Base-by-base conservation (phyloP, 108 stramenopile genomes). In the Skeletonema costatum region DNA sequence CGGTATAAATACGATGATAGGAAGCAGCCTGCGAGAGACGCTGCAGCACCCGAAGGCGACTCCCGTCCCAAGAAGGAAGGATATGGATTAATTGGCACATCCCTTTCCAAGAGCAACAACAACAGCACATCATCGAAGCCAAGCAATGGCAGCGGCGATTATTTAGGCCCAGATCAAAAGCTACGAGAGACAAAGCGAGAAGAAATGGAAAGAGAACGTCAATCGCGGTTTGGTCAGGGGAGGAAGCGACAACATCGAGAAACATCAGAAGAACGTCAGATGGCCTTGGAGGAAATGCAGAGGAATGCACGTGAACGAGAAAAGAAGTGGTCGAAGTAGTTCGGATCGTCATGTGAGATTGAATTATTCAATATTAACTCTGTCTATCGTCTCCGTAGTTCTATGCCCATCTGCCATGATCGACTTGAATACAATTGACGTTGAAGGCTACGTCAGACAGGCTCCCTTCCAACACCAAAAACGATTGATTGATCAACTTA, bases 161-260 rank as follows among this genome's bases (percentile, higher is more conserved):
- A 86, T 70, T 73, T 95, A 3, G 92, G 92, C 29, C 94, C 94
- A 8, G 74, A 86, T 62, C 75, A 51, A 17, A 73, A 85, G 3
- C 65, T 92, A 5, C 64, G 93, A 42, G 84, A 75, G 38, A 72
- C 85, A 36, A 90, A 87, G 65, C 78, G 84, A 50, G 66, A 85
- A 14, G 84, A 86, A 50, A 56, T 60, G 33, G 89, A 90, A 14
- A 60, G 51, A 62, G 83, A 83, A 70, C 76, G 86, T 14, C 81
- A 62, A 10, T 36, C 63, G 17, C 64, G 73, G 1, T 66, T 74
- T 17, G 63, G 50, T 9, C 64, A 72, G 25, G 38, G 71, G 3
- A 16, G 60, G 21, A 38, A 33, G 14, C 32, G 29, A 38, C 41
- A 29, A 17, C 35, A 44, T 73, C 6, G 63, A 17, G 63, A 64